Evolutionary conservation across 2,329 filamentous ascomycete genomes (phyloP), one percentile per base, ranked within the genome.

Genomic region (Penicillium frequentans): DNA sequence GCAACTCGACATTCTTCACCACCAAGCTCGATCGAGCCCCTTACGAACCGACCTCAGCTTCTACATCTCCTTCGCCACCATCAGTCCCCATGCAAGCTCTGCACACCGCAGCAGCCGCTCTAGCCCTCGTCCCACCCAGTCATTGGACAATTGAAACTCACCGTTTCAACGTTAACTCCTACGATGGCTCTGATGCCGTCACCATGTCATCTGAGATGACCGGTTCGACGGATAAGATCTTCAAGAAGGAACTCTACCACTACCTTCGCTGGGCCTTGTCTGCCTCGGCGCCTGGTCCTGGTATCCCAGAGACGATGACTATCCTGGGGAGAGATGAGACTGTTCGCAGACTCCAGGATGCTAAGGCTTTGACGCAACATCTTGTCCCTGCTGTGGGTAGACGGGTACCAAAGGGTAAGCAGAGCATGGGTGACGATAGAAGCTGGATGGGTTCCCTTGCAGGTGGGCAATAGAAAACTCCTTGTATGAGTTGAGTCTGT

Each of bases 1-100:
- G 82, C 33, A 84, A 86, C 68, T 69, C 73, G 27, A 83, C 84
- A 65, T 84, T 90, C 72, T 88, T 89, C 71, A 72, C 70, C 1
- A 67, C 75, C 63, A 46, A 66, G 46, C 52, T 75, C 27, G 45
- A 63, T 42, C 61, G 70, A 50, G 55, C 65, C 42, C 31, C 61
- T 26, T 72, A 74, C 64, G 55, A 52, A 23, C 57, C 66, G 9
- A 47, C 52, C 27, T 16, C 57, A 37, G 44, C 63, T 39, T 54
- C 62, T 44, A 55, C 69, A 48, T 23, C 55, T 35, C 56, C 55
- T 55, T 54, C 55, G 19, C 63, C 53, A 58, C 59, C 55, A 24
- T 61, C 47, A 33, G 68, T 69, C 44, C 73, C 72, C 14, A 65
- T 78, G n/a, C 64, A 67, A 45, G 63, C 73, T 13, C 70, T 80